Base-by-base conservation (phyloP, 257 asterid species). In the Rhazya stricta region DNA sequence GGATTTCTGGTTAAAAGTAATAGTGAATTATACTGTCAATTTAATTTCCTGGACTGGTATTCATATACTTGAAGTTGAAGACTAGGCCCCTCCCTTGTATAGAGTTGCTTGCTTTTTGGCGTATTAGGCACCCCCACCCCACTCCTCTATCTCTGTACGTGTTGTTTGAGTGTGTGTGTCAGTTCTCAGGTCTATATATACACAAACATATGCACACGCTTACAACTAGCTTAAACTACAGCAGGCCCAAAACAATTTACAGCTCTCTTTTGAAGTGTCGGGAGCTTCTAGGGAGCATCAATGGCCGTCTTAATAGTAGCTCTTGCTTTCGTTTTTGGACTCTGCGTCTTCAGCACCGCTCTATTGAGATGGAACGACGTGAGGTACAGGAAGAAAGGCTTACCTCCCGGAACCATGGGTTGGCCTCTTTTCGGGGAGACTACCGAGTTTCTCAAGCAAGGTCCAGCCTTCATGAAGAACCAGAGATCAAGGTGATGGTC, bases 341-440 rank as follows among this genome's bases (percentile, higher is more conserved):
- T 93, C 81, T 88, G 96, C 81, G n/a, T 93, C 81, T 65, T 93
- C 46, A 77, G 91, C 78, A 76, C 85, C 72, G 97, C 92, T 66
- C 76, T 95, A 69, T 87, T 92, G 68, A 92, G 85, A 85, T 95
- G 99, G 99, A 95, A 95, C 69, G 96, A 89, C 62, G 84, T 91
- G 34, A 86, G 79, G 85, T 95, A 91, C 87, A 86, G 82, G 81
- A 93, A 90, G 77, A 89, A 86, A 81, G 91, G 94, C 37, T 79
- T 95, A 71, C 99, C 99, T 18, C 98, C 96, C 41, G 99, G 99
- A 42, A 92, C 97, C 77, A 95, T 92, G 99, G 99, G 99, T 19
- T 95, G 99, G 99, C 99, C 98, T 41, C 83, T 95, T 74, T 89
- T 95, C 62, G 99, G 99, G 54, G 99, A 95, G 81, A 95, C 99